Conservation (phyloP, 228 moss, liverwort and hornwort species). For the Sphagnum magellanicum region DNA sequence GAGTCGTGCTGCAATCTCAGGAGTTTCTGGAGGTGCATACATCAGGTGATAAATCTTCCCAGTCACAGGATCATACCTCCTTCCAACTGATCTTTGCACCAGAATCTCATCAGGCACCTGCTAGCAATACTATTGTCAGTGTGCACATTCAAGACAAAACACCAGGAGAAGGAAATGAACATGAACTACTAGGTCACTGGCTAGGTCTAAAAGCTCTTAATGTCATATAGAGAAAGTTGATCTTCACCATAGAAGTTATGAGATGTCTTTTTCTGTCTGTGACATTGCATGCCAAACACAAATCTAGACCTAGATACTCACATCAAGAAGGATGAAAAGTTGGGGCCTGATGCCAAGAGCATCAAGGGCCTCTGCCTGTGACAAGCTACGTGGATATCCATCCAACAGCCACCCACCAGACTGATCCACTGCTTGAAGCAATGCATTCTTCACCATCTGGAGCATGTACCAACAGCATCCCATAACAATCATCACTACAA, state of each 20-base stretch:
- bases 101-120: slow-evolving; percentile 89
- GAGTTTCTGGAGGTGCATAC: slow-evolving; percentile 86
- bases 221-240: too few relatives aligned
- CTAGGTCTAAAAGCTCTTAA: too few relatives aligned
- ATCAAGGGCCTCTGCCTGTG: slow-evolving; percentile 88
- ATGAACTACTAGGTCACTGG: too few relatives aligned
- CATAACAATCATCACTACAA: neutral
- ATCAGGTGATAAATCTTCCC: slow-evolving; percentile 87
- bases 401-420: slow-evolving; percentile 83
- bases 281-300: too few relatives aligned
- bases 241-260: too few relatives aligned
- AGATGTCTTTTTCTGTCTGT: too few relatives aligned
- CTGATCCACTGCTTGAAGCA: slow-evolving; percentile 27
- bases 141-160: too few relatives aligned
- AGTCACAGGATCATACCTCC: slow-evolving; percentile 78
- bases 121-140: neutral
- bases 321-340: slow-evolving; percentile 79
- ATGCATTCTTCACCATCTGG: slow-evolving; percentile 76
- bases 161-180: too few relatives aligned
- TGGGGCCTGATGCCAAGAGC: slow-evolving; percentile 57
- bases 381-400: slow-evolving; percentile 83
- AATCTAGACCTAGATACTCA: slow-evolving; percentile 8
- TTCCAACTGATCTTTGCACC: slow-evolving; percentile 70
- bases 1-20: slow-evolving; percentile 76
- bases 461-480: neutral